Base-by-base conservation (phyloP, 2,329 filamentous ascomycete species). In the Fusarium succisae region DNA sequence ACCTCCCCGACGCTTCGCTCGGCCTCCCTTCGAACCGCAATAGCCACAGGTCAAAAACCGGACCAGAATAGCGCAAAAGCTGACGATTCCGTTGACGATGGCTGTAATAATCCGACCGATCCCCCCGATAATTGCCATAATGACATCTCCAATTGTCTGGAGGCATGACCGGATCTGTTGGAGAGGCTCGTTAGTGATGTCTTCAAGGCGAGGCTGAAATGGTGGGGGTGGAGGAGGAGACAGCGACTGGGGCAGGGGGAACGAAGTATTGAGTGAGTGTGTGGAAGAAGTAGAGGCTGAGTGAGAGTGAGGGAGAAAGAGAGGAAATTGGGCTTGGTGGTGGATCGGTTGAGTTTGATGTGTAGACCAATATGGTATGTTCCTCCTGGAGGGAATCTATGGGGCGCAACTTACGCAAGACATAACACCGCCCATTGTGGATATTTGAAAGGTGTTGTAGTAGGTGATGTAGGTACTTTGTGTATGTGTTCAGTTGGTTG, bases 391-490 rank as follows among this genome's bases (percentile, higher is more conserved):
- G 17, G 15, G 30, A 20, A 6, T 35, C 24, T 28, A 13, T n/a
- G 48, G 47, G 37, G 30, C n/a, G 30, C 24, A 58, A 89, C 93
- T 80, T 93, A 96, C 93, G 81, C 93, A 95, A 82, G 93, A 95
- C 76, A 94, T 87, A 80, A 96, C 91, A 83, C 92, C 93, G 85
- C 94, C 94, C 94, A 96, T 96, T 69, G 43, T 83, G 70, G 67
- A 72, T 41, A 17, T 22, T 41, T 54, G 35, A 54, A 37, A 54
- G 35, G 51, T 38, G 14, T 22, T 26, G 51, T 55, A 28, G 35
- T 69, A 58, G 58, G 64, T 75, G 41, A 56, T 63, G 57, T 61
- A 54, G n/a, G 39, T 55, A 53, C 22, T 47, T 73, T 43, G 62
- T 47, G 35, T 44, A 30, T 47, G 26, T 24, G 30, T 67, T 39